A percentile compares a stretch with the other conserved stretches of the same genome.
Evolutionary conservation across 495 filamentous ascomycete genomes (phyloP).

Genomic region (Corynascus novoguineensis): DNA sequence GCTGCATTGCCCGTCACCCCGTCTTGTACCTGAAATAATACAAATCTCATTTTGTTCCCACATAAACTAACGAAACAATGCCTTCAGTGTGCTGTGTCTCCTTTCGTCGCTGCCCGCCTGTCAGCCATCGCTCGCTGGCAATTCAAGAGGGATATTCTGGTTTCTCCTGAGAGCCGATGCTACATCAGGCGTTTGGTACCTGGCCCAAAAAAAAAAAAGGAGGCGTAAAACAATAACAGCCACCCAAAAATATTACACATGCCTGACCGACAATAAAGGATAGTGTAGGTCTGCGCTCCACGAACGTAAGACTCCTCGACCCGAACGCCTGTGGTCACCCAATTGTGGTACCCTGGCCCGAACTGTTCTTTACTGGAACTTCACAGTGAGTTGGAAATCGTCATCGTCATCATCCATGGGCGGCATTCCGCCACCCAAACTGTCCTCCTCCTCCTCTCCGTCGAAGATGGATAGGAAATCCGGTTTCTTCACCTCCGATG

Average conservation of each 20-base stretch:
- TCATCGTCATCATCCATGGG: constrained; percentile 31
- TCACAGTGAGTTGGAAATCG: constrained; percentile 38
- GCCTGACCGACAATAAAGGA: neutral
- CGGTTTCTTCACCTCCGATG: constrained; percentile 32
- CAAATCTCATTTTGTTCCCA: too few species aligned
- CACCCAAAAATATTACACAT: neutral
- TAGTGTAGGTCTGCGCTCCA: neutral
- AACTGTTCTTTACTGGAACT: constrained; percentile 22
- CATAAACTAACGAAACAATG: neutral
- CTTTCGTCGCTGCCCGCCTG: neutral
- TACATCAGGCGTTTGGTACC: neutral
- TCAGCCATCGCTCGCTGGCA: neutral
- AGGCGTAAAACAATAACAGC: neutral
- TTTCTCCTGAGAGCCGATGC: too few species aligned
- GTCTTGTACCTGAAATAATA: too few species aligned
- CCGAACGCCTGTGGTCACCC: neutral
- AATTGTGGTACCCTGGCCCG: neutral
- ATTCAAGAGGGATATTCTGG: too few species aligned
- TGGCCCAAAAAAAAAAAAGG: neutral
- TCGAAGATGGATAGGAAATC: constrained; percentile 43
- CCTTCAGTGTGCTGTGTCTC: neutral
- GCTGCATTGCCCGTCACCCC: too few species aligned
- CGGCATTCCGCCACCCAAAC: constrained; percentile 17
- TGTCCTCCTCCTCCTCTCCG: constrained; percentile 32
- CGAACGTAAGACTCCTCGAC: too few species aligned